These are phyloP conservation scores for Paecilomyces dactylethromorphus DNA, from an alignment of 2,329 filamentous ascomycete species.

Conservation along the genomic window DNA sequence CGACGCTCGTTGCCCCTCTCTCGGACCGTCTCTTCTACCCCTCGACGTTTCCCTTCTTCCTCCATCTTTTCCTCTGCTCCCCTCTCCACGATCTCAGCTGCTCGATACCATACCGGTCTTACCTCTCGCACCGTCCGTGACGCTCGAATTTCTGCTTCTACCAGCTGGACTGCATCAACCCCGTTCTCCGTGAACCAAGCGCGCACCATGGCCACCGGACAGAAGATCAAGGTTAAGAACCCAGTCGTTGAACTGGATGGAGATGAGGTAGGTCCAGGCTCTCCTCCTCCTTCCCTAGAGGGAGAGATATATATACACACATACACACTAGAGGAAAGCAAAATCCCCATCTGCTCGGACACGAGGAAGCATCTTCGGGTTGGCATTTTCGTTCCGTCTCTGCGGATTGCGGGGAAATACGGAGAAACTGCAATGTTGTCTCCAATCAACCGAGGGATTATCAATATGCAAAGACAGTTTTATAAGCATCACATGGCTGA, in stretches of 20 bases:
- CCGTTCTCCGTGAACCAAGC: constrained; percentile 22
- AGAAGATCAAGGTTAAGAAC: constrained; percentile 99
- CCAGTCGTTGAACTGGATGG: constrained; percentile 97
- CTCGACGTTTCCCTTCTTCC: constrained; percentile 5
- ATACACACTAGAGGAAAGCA: constrained; percentile 9
- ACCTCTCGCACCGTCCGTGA: constrained; percentile 14
- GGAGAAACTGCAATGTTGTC: constrained; percentile 16
- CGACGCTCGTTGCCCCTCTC: constrained; percentile 23
- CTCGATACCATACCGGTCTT: not conserved
- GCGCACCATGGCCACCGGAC: constrained; percentile 41
- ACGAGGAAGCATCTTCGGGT: constrained; percentile 3
- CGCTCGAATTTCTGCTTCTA: constrained; percentile 2
- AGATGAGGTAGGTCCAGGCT: constrained; percentile 46
- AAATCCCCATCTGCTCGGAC: not conserved
- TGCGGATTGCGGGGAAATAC: constrained; percentile 26
- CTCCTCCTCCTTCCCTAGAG: not conserved
- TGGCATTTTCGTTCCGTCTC: constrained; percentile 19
- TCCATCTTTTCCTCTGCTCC: constrained; percentile 12
- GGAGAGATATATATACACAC: constrained; percentile 8
- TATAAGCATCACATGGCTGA: constrained; percentile 13
- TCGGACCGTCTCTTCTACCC: constrained; percentile 14
- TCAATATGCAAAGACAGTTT: not conserved
- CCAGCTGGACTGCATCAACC: constrained; percentile 18
- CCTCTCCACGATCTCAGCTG: not conserved
- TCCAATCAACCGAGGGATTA: constrained; percentile 11